Base-by-base conservation (phyloP, 768 basidiomycete genomes). In the Russula dissimulans region DNA sequence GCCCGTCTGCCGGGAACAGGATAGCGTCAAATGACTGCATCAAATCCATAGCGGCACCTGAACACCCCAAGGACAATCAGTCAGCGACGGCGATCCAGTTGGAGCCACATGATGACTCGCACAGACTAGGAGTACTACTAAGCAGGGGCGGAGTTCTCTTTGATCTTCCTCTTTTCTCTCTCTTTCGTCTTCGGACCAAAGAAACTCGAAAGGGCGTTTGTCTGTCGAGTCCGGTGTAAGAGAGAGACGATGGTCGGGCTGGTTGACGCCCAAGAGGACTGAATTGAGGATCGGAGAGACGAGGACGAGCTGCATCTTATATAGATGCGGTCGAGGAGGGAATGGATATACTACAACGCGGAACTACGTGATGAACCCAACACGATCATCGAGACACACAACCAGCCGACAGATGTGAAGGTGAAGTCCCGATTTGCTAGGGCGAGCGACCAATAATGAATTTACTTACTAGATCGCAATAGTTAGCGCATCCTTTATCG, bases 1-100 rank as follows among this genome's bases (percentile, higher is more conserved):
- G 86, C 58, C 84, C 85, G 79, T 91, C 89, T 39, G 85, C 81
- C 31, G 89, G 88, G 69, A 91, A 86, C 62, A 91, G 76, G 64
- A 91, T 81, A 47, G 86, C 86, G 26, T 87, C 82, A 68, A 78
- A 85, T n/a, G 80, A 75, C 34, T 75, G 70, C 60, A 86, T 73
- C 64, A 82, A 79, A 67, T 86, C 85, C 87, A 89, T 89, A 44
- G 60, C 65, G 38, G 60, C 46, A 47, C 42, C 64, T 67, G 65
- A 66, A 56, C 32, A 34, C 9, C 48, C 42, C 3, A 43, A 31
- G 15, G 26, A 41, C n/a, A 17, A 54, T 63, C 53, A 32, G 57
- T 63, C 58, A 64, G 65, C 62, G 58, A 50, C 56, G 49, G 15
- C 47, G 58, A 42, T 51, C 59, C 57, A 55, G 39, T 29, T 50